These are phyloP conservation scores for Hypoxylon sp. DNA, from an alignment of 2,329 filamentous ascomycete genomes.

Conservation along the genomic window DNA sequence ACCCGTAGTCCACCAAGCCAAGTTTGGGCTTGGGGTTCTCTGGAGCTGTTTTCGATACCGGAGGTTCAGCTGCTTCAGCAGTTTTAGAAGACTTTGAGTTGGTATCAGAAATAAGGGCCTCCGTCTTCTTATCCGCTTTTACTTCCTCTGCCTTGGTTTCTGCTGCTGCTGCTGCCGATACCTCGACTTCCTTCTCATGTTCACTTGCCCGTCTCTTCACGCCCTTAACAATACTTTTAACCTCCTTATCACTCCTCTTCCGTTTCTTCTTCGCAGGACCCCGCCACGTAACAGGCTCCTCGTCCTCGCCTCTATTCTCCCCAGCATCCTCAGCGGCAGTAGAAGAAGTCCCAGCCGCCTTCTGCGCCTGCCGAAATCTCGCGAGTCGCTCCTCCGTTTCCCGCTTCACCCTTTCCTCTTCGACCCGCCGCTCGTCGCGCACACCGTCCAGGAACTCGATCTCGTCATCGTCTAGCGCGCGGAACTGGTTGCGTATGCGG, in stretches of 20 bases:
- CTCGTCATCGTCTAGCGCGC: slow-evolving; percentile 83
- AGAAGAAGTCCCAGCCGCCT: slow-evolving; percentile 15
- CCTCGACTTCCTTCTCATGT: slow-evolving; percentile 57
- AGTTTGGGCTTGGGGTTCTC: slow-evolving; percentile 52
- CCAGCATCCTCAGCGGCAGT: slow-evolving; percentile 31
- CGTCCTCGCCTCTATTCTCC: slow-evolving; percentile 48
- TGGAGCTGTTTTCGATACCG: slow-evolving; percentile 11
- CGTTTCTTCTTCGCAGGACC: slow-evolving; percentile 58
- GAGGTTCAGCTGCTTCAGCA: slow-evolving; percentile 21
- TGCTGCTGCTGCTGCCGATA: slow-evolving; percentile 50
- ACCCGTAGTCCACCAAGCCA: slow-evolving; percentile 70
- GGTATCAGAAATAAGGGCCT: slow-evolving; percentile 4
- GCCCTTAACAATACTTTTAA: slow-evolving; percentile 48
- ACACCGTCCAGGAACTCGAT: slow-evolving; percentile 79
- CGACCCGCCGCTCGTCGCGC: slow-evolving; percentile 62
- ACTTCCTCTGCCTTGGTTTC: slow-evolving; percentile 33
- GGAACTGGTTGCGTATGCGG: slow-evolving; percentile 82
- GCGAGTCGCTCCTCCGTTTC: slow-evolving; percentile 72
- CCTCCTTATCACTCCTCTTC: slow-evolving; percentile 57
- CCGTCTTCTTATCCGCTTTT: slow-evolving; percentile 20
- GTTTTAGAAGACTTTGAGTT: slow-evolving; percentile 7
- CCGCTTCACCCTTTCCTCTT: slow-evolving; percentile 67
- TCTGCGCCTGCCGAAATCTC: slow-evolving; percentile 69
- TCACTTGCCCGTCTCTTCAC: slow-evolving; percentile 58
- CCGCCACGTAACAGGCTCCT: slow-evolving; percentile 56